Evolutionary conservation across 352 stramenopile genomes (phyloP), one percentile per base, ranked within the genome.

Genomic region (Phytophthora crassamura): DNA sequence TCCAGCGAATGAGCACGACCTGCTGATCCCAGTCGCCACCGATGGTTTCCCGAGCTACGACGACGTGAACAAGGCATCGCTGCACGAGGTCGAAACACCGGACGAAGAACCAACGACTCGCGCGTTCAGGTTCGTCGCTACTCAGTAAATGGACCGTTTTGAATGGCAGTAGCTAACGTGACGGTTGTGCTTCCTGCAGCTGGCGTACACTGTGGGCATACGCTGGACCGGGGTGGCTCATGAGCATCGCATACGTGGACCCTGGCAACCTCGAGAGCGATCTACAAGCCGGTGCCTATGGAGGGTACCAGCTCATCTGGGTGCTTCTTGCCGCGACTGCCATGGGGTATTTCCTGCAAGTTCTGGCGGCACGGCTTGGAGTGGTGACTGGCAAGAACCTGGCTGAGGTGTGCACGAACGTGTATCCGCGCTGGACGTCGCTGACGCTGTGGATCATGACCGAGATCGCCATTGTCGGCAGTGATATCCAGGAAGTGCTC

Each of bases 181-280:
- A n/a, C n/a, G n/a, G 39, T 14, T 45, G 3, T 34, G 11, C 22
- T 9, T 38, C 7, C 9, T 69, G 43, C 34, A 91, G 80, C 45
- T 94, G 87, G 87, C 33, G 69, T 39, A 90, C 83, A 20, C 58
- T 96, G 18, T 96, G 88, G 88, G 82, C 75, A 41, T 96, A 95
- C 49, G 80, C 88, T 2, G 88, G 88, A 11, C 87, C n/a, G n/a
- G n/a, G n/a, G n/a, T n/a, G n/a, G n/a, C n/a, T n/a, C n/a, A 97
- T 98, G 87, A 97, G 86, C 69, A 97, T 98, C 43, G 95, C 96
- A 36, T 99, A 98, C 72, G 81, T 99, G 35, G 95, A 98, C 61
- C 96, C 95, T 0, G 96, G 95, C 9, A 99, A 99, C 74, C 89
- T 98, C 36, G 94, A 98, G 67, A 96, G 90, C 41, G 95, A 99